These are phyloP conservation scores for Gliomastix tumulicola DNA, from an alignment of 2,329 filamentous ascomycete species.

Conservation along the genomic window DNA sequence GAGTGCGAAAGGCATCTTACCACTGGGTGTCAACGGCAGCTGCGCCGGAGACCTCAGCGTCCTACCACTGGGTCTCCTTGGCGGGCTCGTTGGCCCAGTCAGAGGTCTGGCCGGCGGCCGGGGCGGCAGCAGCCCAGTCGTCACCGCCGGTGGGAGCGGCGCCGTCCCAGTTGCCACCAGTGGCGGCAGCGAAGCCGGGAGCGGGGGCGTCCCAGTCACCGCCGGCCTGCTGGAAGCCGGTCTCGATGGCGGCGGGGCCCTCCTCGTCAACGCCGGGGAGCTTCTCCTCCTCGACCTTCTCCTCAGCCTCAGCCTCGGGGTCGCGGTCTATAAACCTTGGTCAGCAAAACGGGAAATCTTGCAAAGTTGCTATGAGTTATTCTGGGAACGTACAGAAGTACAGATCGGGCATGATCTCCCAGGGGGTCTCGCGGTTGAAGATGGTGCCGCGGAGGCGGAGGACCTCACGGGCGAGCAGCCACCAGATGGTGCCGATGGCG, in stretches of 20 bases:
- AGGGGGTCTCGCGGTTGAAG: constrained; percentile 89
- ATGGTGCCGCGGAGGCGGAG: constrained; percentile 97
- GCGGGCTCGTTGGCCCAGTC: constrained; percentile 63
- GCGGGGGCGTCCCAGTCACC: constrained; percentile 84
- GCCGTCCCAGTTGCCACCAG: constrained; percentile 47
- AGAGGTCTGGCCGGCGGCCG: constrained; percentile 58
- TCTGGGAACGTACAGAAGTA: constrained; percentile 77
- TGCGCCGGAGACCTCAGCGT: constrained; percentile 7
- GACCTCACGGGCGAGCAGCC: constrained; percentile 99
- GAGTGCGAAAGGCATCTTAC: too few species aligned
- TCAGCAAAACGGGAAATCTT: background rate
- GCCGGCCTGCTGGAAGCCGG: constrained; percentile 58
- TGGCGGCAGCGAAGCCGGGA: constrained; percentile 59
- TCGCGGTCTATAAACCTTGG: constrained; percentile 65
- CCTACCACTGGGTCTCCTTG: constrained; percentile 50
- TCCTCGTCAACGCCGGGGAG: constrained; percentile 78
- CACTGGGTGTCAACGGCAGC: too few species aligned
- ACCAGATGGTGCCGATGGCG: constrained; percentile 98
- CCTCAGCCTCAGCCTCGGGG: constrained; percentile 98
- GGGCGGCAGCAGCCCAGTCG: constrained; percentile 61
- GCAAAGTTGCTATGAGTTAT: too few species aligned
- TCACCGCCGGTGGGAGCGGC: constrained; percentile 36
- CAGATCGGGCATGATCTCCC: constrained; percentile 99
- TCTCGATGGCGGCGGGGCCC: constrained; percentile 69
- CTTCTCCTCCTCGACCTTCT: constrained; percentile 95